A percentile compares a stretch with the other conserved stretches of the same genome.
Conservation (phyloP, 352 stramenopile species). For the Thalassiosira sp. region DNA sequence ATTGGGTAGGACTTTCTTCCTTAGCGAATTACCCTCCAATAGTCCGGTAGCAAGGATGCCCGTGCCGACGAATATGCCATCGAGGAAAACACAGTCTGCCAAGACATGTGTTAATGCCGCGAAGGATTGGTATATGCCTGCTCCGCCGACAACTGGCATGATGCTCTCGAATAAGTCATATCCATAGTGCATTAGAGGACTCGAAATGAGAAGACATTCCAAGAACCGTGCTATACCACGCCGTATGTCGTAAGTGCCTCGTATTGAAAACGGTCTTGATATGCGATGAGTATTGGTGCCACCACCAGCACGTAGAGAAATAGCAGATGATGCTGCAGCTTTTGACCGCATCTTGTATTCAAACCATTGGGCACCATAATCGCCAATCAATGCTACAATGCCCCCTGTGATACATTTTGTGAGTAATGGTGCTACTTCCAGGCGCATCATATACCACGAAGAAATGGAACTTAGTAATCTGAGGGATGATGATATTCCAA, state of each 20-base stretch:
- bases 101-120: slow-evolving; percentile 60
- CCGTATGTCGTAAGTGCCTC: slow-evolving; percentile 55
- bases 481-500: neutral
- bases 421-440: slow-evolving; percentile 22
- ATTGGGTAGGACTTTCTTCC: slow-evolving; percentile 53
- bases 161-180: slow-evolving; percentile 71
- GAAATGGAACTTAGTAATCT: neutral
- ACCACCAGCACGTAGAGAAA: neutral
- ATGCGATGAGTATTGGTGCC: neutral
- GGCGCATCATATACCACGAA: slow-evolving; percentile 28
- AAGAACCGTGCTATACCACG: slow-evolving; percentile 49
- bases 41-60: slow-evolving; percentile 57
- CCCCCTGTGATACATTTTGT: slow-evolving; percentile 42
- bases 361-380: slow-evolving; percentile 41
- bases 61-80: slow-evolving; percentile 64
- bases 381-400: slow-evolving; percentile 24
- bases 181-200: slow-evolving; percentile 66
- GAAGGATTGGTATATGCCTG: slow-evolving; percentile 12
- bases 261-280: slow-evolving; percentile 5
- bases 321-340: neutral
- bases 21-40: slow-evolving; percentile 57
- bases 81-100: slow-evolving; percentile 62
- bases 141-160: slow-evolving; percentile 38
- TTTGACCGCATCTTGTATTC: slow-evolving; percentile 10
- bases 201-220: slow-evolving; percentile 63